phyloP scores from a whole-genome alignment of 441 rosid genomes.

The Bruguiera hainesii region DNA sequence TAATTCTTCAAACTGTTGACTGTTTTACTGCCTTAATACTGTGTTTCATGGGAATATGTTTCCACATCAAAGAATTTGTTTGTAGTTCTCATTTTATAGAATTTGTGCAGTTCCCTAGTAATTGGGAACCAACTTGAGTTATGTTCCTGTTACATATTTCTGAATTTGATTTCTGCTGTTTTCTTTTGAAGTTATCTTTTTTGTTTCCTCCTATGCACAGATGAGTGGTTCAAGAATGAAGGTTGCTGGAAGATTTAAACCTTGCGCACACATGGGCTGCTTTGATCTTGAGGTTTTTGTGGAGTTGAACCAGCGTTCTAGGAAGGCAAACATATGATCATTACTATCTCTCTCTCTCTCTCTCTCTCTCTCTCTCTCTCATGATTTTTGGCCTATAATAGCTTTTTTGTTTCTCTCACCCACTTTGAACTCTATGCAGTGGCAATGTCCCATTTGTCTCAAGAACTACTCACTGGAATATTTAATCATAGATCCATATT shows the following conservation, averaged over 20 bases:
- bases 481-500: slow-evolving; percentile 87
- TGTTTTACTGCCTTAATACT: too few relatives aligned
- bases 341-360: slow-evolving; percentile 6
- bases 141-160: neutral
- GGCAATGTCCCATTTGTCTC: slow-evolving; percentile 98
- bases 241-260: slow-evolving; percentile 94
- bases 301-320: slow-evolving; percentile 94
- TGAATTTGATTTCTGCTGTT: neutral
- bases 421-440: slow-evolving; percentile 49
- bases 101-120: too few relatives aligned
- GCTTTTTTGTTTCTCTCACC: slow-evolving; percentile 16
- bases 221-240: slow-evolving; percentile 98
- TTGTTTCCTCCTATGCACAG: slow-evolving; percentile 32
- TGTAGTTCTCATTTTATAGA: too few relatives aligned
- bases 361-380: slow-evolving; percentile 17
- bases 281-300: slow-evolving; percentile 98
- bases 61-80: too few relatives aligned
- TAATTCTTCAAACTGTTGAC: too few relatives aligned
- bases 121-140: too few relatives aligned
- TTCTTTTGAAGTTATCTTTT: slow-evolving; percentile 12
- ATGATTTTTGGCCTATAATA: neutral
- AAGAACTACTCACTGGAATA: slow-evolving; percentile 89
- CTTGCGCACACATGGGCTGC: slow-evolving; percentile 96
- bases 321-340: slow-evolving; percentile 65
- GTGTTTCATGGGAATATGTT: too few relatives aligned